These are phyloP conservation scores for Phascolomyces articulosus DNA, from an alignment of 371 early-diverging fungal genomes.

Conservation along the genomic window DNA sequence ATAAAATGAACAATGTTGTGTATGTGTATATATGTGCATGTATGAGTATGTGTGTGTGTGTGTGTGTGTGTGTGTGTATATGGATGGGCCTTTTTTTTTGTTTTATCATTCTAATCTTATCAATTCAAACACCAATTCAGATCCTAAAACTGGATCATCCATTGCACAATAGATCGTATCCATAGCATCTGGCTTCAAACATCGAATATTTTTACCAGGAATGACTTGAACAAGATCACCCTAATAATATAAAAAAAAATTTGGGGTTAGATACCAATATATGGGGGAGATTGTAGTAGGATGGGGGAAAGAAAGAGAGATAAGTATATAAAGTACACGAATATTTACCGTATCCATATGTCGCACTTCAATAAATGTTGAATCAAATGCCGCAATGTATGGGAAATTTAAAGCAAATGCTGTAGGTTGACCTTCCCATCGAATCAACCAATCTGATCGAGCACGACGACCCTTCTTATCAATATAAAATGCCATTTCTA, in stretches of 20 bases:
- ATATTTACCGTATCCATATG: slow-evolving; percentile 76
- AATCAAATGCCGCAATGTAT: slow-evolving; percentile 87
- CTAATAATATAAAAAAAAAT: slow-evolving; percentile 32
- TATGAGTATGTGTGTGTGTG: too few species aligned
- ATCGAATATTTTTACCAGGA: slow-evolving; percentile 48
- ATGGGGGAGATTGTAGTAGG: background rate
- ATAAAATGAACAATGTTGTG: too few species aligned
- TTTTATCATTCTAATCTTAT: background rate
- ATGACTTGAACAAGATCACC: slow-evolving; percentile 52
- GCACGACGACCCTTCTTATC: slow-evolving; percentile 85
- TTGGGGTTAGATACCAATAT: background rate
- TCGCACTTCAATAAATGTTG: slow-evolving; percentile 87
- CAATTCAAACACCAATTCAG: slow-evolving; percentile 32
- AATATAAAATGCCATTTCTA: slow-evolving; percentile 91
- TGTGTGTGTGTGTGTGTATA: too few species aligned
- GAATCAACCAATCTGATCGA: slow-evolving; percentile 73
- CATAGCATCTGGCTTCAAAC: slow-evolving; percentile 46
- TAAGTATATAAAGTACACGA: too few species aligned
- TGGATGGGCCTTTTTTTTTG: background rate
- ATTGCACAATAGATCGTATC: slow-evolving; percentile 54
- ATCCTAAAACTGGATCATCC: slow-evolving; percentile 25
- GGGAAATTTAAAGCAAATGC: slow-evolving; percentile 79
- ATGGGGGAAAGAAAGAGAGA: background rate
- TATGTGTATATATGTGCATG: too few species aligned
- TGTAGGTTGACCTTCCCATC: slow-evolving; percentile 77